Evolutionary conservation across 2,329 filamentous ascomycete species (phyloP), one percentile per base, ranked within the genome.

Genomic region (Neonectria magnoliae): DNA sequence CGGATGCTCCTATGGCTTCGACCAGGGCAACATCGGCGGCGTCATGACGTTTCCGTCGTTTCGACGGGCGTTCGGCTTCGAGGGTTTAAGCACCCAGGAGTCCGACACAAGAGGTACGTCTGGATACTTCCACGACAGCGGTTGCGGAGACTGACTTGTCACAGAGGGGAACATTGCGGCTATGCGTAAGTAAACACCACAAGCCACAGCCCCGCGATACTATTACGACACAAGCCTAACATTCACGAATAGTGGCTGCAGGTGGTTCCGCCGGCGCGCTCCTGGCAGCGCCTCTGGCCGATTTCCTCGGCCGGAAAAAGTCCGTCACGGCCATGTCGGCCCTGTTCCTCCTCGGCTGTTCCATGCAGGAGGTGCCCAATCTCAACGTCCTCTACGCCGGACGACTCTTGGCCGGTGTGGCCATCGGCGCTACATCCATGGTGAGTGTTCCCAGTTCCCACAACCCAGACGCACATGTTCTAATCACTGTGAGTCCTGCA

Each of bases 91-190:
- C 16, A 27, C 36, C 3, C 14, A 29, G 2, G 38, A 57, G 41
- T 47, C 13, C 4, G 60, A 62, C 31, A 25, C 29, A 4, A 20
- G 60, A 62, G 54, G 60, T 57, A n/a, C 48, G 60, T 16, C 36
- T 8, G 7, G 44, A 27, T 20, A 8, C 2, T 13, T 16, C 27
- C 10, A 38, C 14, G 20, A 16, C 5, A n/a, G n/a, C 1, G 16
- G 1, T 16, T 29, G 2, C 6, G 8, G 27, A 47, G 14, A n/a
- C 60, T 62, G 41, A 57, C 47, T 9, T 20, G 11, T 25, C 3
- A 29, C 20, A 62, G 47, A 62, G 60, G 60, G 60, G 27, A 62
- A 62, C 29, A 62, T 62, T n/a, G 60, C 60, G 9, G 60, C 54
- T 29, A 62, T 57, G 60, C 47, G 60, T 62, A 57, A 62, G 54